These are phyloP conservation scores for Hyphodiscus sp. DNA, from an alignment of 2,329 filamentous ascomycete species.

Conservation along the genomic window DNA sequence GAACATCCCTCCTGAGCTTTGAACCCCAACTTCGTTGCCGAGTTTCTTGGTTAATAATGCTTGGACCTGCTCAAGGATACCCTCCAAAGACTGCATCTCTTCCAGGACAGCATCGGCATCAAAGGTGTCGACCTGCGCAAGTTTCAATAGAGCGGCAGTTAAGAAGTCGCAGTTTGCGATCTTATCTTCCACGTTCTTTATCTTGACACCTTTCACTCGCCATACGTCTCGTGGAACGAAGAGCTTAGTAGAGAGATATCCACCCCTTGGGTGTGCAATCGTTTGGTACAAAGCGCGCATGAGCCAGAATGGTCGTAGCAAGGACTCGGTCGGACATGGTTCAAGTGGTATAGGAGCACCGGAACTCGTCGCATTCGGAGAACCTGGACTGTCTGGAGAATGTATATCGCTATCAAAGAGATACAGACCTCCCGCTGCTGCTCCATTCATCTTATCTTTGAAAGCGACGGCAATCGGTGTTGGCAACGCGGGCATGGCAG, in stretches of 20 bases:
- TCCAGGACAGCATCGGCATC: constrained; percentile 90
- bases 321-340: constrained; percentile 80
- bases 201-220: constrained; percentile 87
- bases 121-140: constrained; percentile 76
- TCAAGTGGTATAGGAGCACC: constrained; percentile 76
- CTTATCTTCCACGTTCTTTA: constrained; percentile 90
- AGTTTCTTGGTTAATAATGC: constrained; percentile 70
- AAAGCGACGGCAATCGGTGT: constrained; percentile 62
- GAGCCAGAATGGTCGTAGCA: constrained; percentile 95
- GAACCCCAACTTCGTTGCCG: constrained; percentile 85
- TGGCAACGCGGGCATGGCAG: constrained; percentile 56
- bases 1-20: constrained; percentile 67
- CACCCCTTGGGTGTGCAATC: constrained; percentile 82
- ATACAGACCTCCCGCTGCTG: constrained; percentile 61
- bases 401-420: constrained; percentile 83
- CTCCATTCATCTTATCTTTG: constrained; percentile 48
- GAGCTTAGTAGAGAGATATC: constrained; percentile 83
- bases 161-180: constrained; percentile 85
- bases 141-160: constrained; percentile 78
- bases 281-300: constrained; percentile 94
- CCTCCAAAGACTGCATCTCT: constrained; percentile 87
- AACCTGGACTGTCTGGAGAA: constrained; percentile 55
- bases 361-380: constrained; percentile 53
- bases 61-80: constrained; percentile 81
- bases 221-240: constrained; percentile 92